phyloP scores from a whole-genome alignment of 257 asterid genomes.

The Paraleonurus japonicus region DNA sequence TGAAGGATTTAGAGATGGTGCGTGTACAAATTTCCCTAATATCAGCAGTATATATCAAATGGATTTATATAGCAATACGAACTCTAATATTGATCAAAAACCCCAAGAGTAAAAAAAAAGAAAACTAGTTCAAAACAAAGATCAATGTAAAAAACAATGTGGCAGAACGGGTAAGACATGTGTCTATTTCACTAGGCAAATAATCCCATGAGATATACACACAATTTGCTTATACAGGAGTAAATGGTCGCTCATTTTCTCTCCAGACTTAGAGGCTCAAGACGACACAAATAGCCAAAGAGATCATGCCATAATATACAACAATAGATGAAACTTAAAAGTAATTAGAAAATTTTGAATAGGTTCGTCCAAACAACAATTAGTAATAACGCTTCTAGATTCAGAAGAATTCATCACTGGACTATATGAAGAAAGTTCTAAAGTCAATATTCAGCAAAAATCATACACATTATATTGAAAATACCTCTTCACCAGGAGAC shows the following conservation, averaged over 20 bases:
- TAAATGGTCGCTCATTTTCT: not conserved
- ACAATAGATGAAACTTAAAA: not conserved
- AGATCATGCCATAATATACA: conserved; percentile 6
- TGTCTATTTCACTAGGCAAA: not conserved
- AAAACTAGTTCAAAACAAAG: not conserved
- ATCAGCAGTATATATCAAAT: not conserved
- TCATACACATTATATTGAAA: not conserved
- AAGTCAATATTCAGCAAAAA: not conserved
- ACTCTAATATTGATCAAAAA: not conserved
- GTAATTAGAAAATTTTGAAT: not conserved
- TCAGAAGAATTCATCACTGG: not conserved
- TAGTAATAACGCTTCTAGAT: not conserved
- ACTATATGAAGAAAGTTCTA: not conserved
- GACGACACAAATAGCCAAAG: not conserved
- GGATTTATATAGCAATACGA: not conserved
- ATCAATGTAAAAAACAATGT: conserved; percentile 4
- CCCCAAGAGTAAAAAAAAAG: not conserved
- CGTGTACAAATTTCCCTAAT: not conserved
- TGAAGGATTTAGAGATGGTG: conserved; percentile 4
- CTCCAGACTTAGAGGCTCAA: not conserved
- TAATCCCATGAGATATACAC: not conserved
- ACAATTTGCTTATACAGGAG: not conserved
- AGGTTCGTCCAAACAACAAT: conserved; percentile 11
- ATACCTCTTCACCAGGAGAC: conserved; percentile 87
- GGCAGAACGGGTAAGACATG: not conserved